These are phyloP conservation scores for Ogataea sp. DNA, from an alignment of 805 yeast species.

Conservation along the genomic window DNA sequence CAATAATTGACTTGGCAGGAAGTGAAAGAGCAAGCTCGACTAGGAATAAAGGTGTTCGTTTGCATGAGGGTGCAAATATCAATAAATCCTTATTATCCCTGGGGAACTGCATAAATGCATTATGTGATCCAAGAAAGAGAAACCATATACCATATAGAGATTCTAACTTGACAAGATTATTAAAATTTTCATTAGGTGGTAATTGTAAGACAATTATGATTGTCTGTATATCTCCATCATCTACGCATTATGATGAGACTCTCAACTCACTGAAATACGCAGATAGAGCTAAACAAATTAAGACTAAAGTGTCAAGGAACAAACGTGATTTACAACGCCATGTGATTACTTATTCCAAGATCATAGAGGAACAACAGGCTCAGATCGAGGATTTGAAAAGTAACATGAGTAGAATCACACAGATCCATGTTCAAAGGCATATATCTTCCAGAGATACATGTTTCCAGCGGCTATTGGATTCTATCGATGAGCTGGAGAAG, in stretches of 20 bases:
- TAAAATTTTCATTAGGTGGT: constrained; percentile 88
- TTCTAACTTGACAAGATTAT: constrained; percentile 77
- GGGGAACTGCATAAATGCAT: constrained; percentile 90
- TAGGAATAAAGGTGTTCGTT: constrained; percentile 69
- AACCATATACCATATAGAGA: constrained; percentile 87
- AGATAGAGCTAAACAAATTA: constrained; percentile 82
- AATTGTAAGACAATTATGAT: constrained; percentile 95
- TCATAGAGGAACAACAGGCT: constrained; percentile 73
- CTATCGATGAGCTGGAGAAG: constrained; percentile 31
- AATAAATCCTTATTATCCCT: constrained; percentile 81
- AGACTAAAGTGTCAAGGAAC: constrained; percentile 70
- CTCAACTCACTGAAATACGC: constrained; percentile 88
- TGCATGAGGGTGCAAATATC: constrained; percentile 90
- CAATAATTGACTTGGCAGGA: constrained; percentile 90
- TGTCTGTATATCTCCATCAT: constrained; percentile 85
- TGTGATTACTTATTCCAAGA: constrained; percentile 75
- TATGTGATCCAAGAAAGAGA: constrained; percentile 61
- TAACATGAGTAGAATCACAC: constrained; percentile 39
- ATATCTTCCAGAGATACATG: constrained; percentile 30
- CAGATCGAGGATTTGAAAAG: constrained; percentile 62
- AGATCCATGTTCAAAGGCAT: constrained; percentile 27
- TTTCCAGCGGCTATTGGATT: constrained; percentile 30
- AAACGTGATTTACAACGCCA: constrained; percentile 72
- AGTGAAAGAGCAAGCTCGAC: constrained; percentile 93
- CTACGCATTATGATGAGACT: constrained; percentile 87